Evolutionary conservation across 140 eudicot species (phyloP).

Genomic region (Oenanthe javanica): DNA sequence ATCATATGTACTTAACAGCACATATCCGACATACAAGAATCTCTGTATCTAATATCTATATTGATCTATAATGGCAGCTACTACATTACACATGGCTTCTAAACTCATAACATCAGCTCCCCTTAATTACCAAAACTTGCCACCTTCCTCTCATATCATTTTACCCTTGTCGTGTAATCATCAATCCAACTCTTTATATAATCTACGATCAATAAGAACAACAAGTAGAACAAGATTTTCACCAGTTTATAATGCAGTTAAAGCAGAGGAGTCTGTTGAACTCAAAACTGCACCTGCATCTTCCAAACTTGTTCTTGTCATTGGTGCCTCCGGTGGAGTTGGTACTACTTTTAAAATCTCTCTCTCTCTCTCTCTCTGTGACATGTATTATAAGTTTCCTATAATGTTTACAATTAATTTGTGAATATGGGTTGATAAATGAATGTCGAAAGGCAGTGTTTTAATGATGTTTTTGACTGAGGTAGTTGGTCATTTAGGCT

Average conservation of each 20-base stretch:
- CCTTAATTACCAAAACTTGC: background rate
- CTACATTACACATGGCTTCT: background rate
- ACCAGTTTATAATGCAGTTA: slow-evolving; percentile 34
- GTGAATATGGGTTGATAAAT: background rate
- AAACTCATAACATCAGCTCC: background rate
- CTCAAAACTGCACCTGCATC: slow-evolving; percentile 22
- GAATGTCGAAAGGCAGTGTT: too few relatives aligned
- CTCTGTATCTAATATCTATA: too few relatives aligned
- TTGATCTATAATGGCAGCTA: background rate
- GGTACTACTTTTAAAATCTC: slow-evolving; percentile 24
- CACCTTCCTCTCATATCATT: background rate
- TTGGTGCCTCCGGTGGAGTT: slow-evolving; percentile 89
- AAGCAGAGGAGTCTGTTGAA: slow-evolving; percentile 38
- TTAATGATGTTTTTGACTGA: background rate
- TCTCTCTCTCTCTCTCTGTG: background rate
- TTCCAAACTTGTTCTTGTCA: slow-evolving; percentile 74
- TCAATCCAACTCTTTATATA: background rate
- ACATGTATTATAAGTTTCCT: too few relatives aligned
- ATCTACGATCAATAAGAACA: background rate
- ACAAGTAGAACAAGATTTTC: background rate
- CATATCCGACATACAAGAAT: too few relatives aligned
- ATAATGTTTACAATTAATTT: background rate
- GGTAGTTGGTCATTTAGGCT: background rate
- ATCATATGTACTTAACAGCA: background rate
- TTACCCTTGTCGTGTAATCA: background rate